A percentile compares a stretch with the other conserved stretches of the same genome.
phyloP scores from a whole-genome alignment of 2,329 filamentous ascomycete genomes.

The Clonostachys rhizophaga region DNA sequence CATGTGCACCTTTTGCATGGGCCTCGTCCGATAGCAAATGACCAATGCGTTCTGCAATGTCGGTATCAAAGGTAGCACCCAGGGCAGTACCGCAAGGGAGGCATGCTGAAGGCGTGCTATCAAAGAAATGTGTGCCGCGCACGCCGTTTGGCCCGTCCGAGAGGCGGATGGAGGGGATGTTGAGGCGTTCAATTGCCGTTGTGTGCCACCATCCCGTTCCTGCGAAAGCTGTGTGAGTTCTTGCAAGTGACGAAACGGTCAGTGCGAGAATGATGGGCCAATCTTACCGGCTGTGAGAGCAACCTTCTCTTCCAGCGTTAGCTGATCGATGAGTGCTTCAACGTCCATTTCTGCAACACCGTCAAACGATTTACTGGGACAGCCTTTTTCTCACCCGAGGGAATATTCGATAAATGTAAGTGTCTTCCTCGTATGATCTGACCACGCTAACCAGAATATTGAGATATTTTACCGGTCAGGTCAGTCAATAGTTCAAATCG shows the following conservation, averaged over 20 bases:
- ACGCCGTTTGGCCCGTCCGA: slow-evolving; percentile 1
- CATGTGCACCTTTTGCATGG: slow-evolving; percentile 60
- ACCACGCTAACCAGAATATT: too few relatives aligned
- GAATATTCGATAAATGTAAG: too few relatives aligned
- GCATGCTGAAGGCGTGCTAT: slow-evolving; percentile 16
- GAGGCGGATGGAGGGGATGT: slow-evolving; percentile 40
- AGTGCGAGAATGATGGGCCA: too few relatives aligned
- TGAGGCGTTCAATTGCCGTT: slow-evolving; percentile 6
- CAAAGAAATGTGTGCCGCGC: slow-evolving; percentile 15
- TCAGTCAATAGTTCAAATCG: too few relatives aligned
- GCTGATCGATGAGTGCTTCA: slow-evolving; percentile 1
- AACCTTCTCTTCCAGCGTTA: slow-evolving; percentile 3
- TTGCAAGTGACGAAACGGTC: too few relatives aligned
- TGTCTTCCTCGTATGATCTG: too few relatives aligned
- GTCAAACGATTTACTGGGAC: background rate
- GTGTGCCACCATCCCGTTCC: slow-evolving; percentile 12
- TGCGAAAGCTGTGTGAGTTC: background rate
- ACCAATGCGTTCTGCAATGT: slow-evolving; percentile 53
- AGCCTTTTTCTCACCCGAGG: too few relatives aligned
- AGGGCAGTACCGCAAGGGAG: slow-evolving; percentile 18
- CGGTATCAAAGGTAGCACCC: slow-evolving; percentile 59
- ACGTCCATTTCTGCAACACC: background rate
- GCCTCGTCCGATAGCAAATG: slow-evolving; percentile 50
- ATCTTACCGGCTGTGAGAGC: background rate
- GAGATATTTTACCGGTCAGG: too few relatives aligned